Evolutionary conservation across 306 rosid genomes (phyloP), one percentile per base, ranked within the genome.

Genomic region (Morella rubra): DNA sequence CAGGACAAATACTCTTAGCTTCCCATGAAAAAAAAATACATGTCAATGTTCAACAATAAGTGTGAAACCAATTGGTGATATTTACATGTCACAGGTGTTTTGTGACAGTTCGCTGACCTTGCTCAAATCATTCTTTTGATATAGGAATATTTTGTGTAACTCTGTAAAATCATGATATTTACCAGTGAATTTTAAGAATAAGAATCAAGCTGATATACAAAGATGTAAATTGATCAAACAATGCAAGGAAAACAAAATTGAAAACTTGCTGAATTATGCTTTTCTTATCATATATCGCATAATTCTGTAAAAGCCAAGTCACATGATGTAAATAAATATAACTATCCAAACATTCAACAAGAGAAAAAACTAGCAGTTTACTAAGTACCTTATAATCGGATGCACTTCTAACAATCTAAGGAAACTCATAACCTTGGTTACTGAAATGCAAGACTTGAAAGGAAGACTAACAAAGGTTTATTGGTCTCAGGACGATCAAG

Each of bases 381-480:
- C 42, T 44, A 42, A 8, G 8, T 4, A 42, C n/a, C 49, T 42
- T n/a, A 42, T 6, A 8, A 22, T 66, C 42, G 18, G 1, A 37
- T 1, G 32, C 51, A 66, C 71, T 66, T 66, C 22, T 66, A 22
- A 41, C 49, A 41, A 66, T 42, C 51, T 66, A 42, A 9, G 14
- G 71, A 14, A 52, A 8, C 16, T 16, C 5, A 37, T 62, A 7
- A 42, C 9, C 50, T 16, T 65, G 71, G 5, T 16, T 8, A 65
- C 18, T 65, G n/a, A n/a, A n/a, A n/a, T 65, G 71, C 27, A 42
- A 16, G 50, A n/a, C 50, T 40, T 65, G 71, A n/a, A 65, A 65
- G 8, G 71, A 42, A 19, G 49, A 42, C 15, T 40, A 18, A 42
- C 71, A 65, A 65, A 1, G 15, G 11, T 65, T n/a, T 32, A 65